Conservation (phyloP, 257 asterid genomes). For the Solanum infundibuliforme region DNA sequence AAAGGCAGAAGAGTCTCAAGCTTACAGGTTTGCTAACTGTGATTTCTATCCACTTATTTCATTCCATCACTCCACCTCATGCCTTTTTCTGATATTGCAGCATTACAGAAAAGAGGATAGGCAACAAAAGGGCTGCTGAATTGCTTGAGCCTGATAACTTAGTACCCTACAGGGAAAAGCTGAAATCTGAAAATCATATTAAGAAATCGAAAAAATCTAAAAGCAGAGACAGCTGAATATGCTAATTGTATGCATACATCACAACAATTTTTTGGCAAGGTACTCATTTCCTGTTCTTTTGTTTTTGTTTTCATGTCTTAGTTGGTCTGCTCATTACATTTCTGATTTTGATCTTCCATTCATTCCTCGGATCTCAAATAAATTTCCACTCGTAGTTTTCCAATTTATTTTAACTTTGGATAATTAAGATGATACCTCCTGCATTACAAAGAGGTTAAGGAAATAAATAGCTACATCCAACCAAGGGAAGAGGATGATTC, state of each 20-base stretch:
- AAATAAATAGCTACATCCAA: not conserved
- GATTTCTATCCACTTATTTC: not conserved
- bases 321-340: not conserved
- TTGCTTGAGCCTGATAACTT: not conserved
- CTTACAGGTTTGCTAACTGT: constrained; percentile 40
- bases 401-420: not conserved
- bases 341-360: not conserved
- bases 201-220: not conserved
- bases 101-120: not conserved
- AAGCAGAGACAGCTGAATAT: not conserved
- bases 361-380: not conserved
- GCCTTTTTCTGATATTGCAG: not conserved
- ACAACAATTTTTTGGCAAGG: not conserved
- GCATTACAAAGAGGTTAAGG: not conserved
- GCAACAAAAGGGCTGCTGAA: not conserved
- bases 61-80: not conserved
- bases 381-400: not conserved
- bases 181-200: not conserved
- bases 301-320: not conserved
- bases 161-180: not conserved
- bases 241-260: not conserved
- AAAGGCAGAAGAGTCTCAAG: constrained; percentile 41
- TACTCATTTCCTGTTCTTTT: not conserved
- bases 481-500: not conserved
- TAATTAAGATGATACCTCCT: not conserved